phyloP scores from a whole-genome alignment of 108 stramenopile species.

The Cyclotella baltica region DNA sequence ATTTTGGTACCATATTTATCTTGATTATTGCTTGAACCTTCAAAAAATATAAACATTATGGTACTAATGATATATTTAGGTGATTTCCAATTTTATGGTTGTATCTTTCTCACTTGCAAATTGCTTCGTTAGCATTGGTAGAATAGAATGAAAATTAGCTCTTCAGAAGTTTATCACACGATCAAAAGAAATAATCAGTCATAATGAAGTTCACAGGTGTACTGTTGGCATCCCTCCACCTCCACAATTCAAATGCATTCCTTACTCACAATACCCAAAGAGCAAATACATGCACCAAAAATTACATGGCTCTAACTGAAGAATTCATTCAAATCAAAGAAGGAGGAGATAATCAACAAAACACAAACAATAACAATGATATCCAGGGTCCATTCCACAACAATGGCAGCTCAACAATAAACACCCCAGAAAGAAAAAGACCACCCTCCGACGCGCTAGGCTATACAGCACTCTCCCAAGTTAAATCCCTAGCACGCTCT shows the following conservation, averaged over 20 bases:
- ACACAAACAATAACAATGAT: not conserved
- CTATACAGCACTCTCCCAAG: not conserved
- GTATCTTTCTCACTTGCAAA: too few relatives aligned
- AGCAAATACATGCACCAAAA: not conserved
- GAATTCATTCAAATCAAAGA: constrained; percentile 22
- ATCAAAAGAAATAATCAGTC: too few relatives aligned
- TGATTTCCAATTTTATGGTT: too few relatives aligned
- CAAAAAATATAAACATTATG: too few relatives aligned
- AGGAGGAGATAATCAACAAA: not conserved
- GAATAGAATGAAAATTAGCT: too few relatives aligned
- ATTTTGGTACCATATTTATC: too few relatives aligned
- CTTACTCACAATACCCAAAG: not conserved
- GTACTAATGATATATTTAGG: too few relatives aligned
- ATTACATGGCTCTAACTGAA: constrained; percentile 18
- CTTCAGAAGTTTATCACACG: too few relatives aligned
- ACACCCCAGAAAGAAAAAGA: not conserved
- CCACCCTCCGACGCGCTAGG: not conserved
- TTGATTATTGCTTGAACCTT: too few relatives aligned
- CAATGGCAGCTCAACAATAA: not conserved
- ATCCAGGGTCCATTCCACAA: not conserved
- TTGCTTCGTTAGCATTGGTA: too few relatives aligned
- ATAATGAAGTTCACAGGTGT: too few relatives aligned
- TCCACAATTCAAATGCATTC: too few relatives aligned
- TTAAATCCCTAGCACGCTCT: not conserved
- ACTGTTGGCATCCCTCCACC: not conserved